Evolutionary conservation across 805 yeast species (phyloP).

Genomic region (Candida rishiriensis): DNA sequence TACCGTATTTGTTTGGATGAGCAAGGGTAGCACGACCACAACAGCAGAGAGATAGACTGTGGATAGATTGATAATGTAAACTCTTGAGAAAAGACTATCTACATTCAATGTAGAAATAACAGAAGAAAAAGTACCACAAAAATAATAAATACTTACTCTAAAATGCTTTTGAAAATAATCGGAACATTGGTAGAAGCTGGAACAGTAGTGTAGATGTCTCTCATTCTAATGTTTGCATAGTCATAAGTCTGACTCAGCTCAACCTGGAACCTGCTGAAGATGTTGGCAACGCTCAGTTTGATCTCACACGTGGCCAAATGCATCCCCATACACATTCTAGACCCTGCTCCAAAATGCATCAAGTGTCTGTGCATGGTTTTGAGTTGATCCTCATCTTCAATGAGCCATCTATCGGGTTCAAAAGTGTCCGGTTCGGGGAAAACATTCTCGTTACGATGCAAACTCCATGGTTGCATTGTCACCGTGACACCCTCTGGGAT

Average conservation of each 20-base stretch:
- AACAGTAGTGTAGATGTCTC: slow-evolving; percentile 29
- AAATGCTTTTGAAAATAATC: slow-evolving; percentile 7
- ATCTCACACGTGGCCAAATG: slow-evolving; percentile 63
- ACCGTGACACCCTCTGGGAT: slow-evolving; percentile 49
- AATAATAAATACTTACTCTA: not conserved
- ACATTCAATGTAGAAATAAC: no score
- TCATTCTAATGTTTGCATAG: slow-evolving; percentile 23
- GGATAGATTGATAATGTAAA: no score
- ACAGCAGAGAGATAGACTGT: no score
- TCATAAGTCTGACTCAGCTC: slow-evolving; percentile 20
- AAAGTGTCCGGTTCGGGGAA: slow-evolving; percentile 34
- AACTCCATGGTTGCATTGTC: slow-evolving; percentile 54
- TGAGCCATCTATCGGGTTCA: slow-evolving; percentile 59
- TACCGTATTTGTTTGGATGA: no score
- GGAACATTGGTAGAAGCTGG: slow-evolving; percentile 23
- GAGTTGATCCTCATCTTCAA: slow-evolving; percentile 32
- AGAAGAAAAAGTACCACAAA: not conserved
- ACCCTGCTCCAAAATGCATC: slow-evolving; percentile 70
- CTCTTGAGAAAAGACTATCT: no score
- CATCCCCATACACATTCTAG: slow-evolving; percentile 72
- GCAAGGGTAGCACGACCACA: no score
- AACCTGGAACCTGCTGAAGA: slow-evolving; percentile 44
- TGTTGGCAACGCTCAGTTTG: slow-evolving; percentile 49
- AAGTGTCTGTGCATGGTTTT: slow-evolving; percentile 46
- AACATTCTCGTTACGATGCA: slow-evolving; percentile 43